Base-by-base conservation (phyloP, 2,329 filamentous ascomycete species). In the Dactylellina cionopaga region DNA sequence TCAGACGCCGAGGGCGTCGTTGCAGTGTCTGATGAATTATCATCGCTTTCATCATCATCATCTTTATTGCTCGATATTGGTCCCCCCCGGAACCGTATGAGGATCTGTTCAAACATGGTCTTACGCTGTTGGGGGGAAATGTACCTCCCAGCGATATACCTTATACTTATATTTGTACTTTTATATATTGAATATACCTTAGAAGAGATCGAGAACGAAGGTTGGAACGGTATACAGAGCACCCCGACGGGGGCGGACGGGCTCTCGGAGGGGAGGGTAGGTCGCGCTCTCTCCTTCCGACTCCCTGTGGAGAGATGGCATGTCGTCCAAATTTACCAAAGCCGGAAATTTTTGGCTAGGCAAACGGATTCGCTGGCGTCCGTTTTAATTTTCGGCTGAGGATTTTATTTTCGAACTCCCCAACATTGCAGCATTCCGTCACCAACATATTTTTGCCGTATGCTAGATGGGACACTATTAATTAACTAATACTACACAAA, bases 291-390 rank as follows among this genome's bases (percentile, higher is more conserved):
- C 68, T 65, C 59, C 68, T 59, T 56, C 56, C 66, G 66, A 59
- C 49, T 64, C 66, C 66, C 66, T 71, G 58, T 58, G 66, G 65
- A 58, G 68, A 72, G 68, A 72, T 72, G 68, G 65, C 68, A 65
- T 72, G 68, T 72, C 68, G 68, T 72, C 59, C 68, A 22, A 64
- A 72, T 58, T 72, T 72, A 72, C 68, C 68, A 55, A 72, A 72
- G 68, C 68, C 47, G 68, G 68, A 72, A 72, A 72, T 72, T 72
- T 65, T 59, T 44, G 52, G 46, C 52, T 54, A 52, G 52, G 52
- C 68, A 72, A 72, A 72, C 68, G 63, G 44, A 47, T 56, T 58
- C 44, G 63, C 63, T 59, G 56, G 44, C 33, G 27, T n/a, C n/a
- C n/a, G n/a, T n/a, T n/a, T n/a, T n/a, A n/a, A n/a, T 10, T 22